Percentiles rank a stretch among this genome's conserved stretches.
Evolutionary conservation across 2,329 filamentous ascomycete species (phyloP).

Genomic region (Paraphaeosphaeria sporulosa): DNA sequence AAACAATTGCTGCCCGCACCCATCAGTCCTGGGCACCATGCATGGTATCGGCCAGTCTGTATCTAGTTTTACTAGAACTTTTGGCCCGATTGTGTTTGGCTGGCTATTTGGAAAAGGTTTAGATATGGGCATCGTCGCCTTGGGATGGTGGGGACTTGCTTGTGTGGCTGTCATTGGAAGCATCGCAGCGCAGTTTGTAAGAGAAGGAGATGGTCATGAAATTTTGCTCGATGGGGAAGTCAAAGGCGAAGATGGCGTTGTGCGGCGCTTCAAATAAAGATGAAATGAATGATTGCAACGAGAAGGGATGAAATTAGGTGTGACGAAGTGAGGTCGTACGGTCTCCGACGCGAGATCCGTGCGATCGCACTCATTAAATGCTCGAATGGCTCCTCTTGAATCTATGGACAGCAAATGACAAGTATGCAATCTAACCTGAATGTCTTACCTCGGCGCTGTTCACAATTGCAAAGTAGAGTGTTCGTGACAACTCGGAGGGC

Average conservation of each 20-base stretch:
- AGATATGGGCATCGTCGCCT: slow-evolving; percentile 63
- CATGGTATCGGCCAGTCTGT: slow-evolving; percentile 68
- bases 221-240: slow-evolving; percentile 70
- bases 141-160: slow-evolving; percentile 65
- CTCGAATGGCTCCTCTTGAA: background rate
- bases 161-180: slow-evolving; percentile 59
- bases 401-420: background rate
- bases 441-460: background rate
- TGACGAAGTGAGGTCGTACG: background rate
- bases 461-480: too few relatives aligned
- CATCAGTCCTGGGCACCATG: slow-evolving; percentile 62
- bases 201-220: slow-evolving; percentile 70
- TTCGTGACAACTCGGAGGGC: too few relatives aligned
- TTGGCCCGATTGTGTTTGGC: slow-evolving; percentile 68
- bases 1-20: slow-evolving; percentile 61
- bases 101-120: slow-evolving; percentile 68
- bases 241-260: slow-evolving; percentile 48
- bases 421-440: background rate
- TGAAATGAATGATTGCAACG: background rate
- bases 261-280: slow-evolving; percentile 24
- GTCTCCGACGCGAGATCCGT: background rate
- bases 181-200: slow-evolving; percentile 63
- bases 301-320: background rate
- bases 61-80: slow-evolving; percentile 64
- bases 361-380: background rate